These are phyloP conservation scores for Euphorbia lathyris DNA, from an alignment of 345 rosid genomes.

Conservation along the genomic window DNA sequence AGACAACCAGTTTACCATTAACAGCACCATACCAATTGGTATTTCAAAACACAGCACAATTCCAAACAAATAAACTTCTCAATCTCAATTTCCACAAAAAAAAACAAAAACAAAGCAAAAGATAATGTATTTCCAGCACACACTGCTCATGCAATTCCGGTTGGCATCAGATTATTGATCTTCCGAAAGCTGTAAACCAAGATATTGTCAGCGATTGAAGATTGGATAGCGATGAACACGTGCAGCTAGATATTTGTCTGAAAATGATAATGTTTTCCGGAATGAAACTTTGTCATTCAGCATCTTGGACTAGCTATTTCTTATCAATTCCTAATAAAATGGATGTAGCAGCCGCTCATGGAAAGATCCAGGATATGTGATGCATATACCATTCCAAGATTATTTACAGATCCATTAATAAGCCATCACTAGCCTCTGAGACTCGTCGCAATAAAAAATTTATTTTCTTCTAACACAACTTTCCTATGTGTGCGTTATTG, in stretches of 20 bases:
- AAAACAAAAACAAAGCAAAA: neutral
- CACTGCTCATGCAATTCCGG: neutral
- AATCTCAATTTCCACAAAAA: neutral
- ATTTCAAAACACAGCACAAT: neutral
- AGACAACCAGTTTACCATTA: constrained; percentile 6
- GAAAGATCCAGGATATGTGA: too few relatives aligned
- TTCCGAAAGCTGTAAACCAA: neutral
- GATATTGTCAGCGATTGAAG: neutral
- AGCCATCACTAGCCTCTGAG: too few relatives aligned
- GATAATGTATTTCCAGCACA: neutral
- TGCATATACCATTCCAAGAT: too few relatives aligned
- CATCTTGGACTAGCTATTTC: too few relatives aligned
- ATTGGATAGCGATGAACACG: neutral
- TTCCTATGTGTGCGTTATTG: neutral
- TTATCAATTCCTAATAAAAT: too few relatives aligned
- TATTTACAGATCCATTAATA: too few relatives aligned
- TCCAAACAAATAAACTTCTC: neutral
- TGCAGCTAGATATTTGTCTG: neutral
- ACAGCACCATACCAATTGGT: neutral
- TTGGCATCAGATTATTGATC: neutral
- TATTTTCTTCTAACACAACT: neutral
- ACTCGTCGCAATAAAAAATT: neutral
- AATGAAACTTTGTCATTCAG: neutral
- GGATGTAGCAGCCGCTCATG: too few relatives aligned
- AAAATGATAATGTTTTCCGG: neutral